Base-by-base conservation (phyloP, 2,329 filamentous ascomycete species). In the Helicocarpus griseus region DNA sequence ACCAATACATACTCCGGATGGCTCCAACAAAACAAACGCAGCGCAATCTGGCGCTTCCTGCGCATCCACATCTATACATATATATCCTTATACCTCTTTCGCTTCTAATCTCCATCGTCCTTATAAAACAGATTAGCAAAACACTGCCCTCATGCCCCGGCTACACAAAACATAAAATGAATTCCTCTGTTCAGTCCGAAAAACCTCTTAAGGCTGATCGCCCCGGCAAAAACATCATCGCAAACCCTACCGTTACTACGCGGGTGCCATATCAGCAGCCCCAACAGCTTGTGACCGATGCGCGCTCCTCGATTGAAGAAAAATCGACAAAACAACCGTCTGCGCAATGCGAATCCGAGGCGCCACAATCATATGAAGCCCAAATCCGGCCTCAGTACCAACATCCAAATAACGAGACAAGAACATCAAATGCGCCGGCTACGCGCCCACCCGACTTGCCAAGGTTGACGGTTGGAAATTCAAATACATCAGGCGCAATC, bases 271-370 rank as follows among this genome's bases (percentile, higher is more conserved):
- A 11, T n/a, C 45, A 1, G 24, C 45, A 36, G 24, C 11, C 45
- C 21, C 19, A 47, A 36, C 45, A 45, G 8, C 7, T 68, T 80
- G 0, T 75, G 77, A 0, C 63, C 81, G 4, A 58, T 80, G 4
- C 78, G 81, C 59, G 80, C 77, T 0, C 80, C 81, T 47, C 78
- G 78, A 0, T 81, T 81, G 57, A 73, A 81, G 53, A 67, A 81
- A 1, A 75, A 71, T 53, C 69, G 78, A 54, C 65, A 72, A 22
- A 63, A 64, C 54, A 69, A 26, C 21, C 31, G 11, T 4, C 31
- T 17, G 11, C n/a, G 31, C 9, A 47, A 13, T 35, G 5, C 14
- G 21, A 29, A 36, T n/a, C 31, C 21, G 19, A 13, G 13, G 11
- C 31, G 31, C 13, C 45, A 11, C n/a, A 17, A 35, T 35, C 14